phyloP scores from a whole-genome alignment of 805 yeast genomes.

The Teunomyces gatunensis region DNA sequence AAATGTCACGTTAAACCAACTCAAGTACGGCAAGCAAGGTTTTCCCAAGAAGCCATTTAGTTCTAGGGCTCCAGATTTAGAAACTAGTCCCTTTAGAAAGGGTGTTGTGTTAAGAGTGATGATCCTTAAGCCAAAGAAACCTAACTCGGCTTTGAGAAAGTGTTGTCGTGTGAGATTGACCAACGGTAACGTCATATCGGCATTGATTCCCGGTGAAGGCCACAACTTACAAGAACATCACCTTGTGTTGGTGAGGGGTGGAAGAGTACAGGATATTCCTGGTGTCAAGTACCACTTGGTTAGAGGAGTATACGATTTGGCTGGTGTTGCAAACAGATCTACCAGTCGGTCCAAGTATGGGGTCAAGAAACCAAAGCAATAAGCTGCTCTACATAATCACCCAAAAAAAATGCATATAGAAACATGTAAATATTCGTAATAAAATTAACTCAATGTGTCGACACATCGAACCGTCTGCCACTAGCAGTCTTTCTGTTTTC shows the following conservation, averaged over 20 bases:
- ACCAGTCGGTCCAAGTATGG: conserved; percentile 94
- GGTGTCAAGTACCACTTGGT: conserved; percentile 95
- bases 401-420: conserved; percentile 4
- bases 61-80: conserved; percentile 76
- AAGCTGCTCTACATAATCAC: background rate
- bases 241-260: conserved; percentile 96
- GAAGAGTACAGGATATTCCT: conserved; percentile 95
- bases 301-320: conserved; percentile 89
- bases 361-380: conserved; percentile 69
- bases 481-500: conserved; percentile 65
- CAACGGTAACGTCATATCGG: conserved; percentile 84
- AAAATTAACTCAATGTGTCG: conserved; percentile 1
- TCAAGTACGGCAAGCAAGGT: conserved; percentile 60
- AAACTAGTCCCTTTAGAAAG: conserved; percentile 78
- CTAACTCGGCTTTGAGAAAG: conserved; percentile 96
- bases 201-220: conserved; percentile 98
- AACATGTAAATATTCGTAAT: conserved; percentile 2
- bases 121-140: conserved; percentile 96
- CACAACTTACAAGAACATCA: conserved; percentile 98
- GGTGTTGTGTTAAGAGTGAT: conserved; percentile 93
- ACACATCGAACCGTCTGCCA: conserved; percentile 60
- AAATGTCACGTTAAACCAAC: conserved; percentile 75
- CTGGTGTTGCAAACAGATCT: conserved; percentile 90
- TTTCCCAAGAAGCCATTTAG: conserved; percentile 49
- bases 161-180: conserved; percentile 92